A percentile compares a stretch with the other conserved stretches of the same genome.
Conservation (phyloP, 805 yeast species). For the Metschnikowia kofuensis region DNA sequence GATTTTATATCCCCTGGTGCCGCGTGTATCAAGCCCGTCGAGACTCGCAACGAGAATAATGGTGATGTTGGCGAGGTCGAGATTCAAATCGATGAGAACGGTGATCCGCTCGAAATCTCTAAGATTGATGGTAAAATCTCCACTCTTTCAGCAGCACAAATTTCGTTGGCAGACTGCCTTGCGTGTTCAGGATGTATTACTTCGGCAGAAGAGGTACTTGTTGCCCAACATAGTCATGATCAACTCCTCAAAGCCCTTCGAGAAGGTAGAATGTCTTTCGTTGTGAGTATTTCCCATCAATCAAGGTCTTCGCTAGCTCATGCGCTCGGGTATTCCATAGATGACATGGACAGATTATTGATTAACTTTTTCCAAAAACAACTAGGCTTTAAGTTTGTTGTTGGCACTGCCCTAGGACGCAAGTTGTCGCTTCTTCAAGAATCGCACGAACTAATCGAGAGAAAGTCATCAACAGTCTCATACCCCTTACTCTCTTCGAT, state of each 20-base stretch:
- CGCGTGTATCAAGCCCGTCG: conserved; percentile 90
- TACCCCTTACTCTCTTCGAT: conserved; percentile 64
- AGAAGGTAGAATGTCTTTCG: conserved; percentile 41
- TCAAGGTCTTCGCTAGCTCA: conserved; percentile 77
- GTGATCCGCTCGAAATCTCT: conserved; percentile 67
- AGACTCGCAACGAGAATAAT: conserved; percentile 30
- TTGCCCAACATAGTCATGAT: conserved; percentile 85
- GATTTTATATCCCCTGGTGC: conserved; percentile 93
- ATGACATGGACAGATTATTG: conserved; percentile 59
- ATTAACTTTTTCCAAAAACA: conserved; percentile 53
- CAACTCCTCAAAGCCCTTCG: conserved; percentile 65
- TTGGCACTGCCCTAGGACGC: conserved; percentile 84
- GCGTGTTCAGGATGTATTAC: conserved; percentile 98
- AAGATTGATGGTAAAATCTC: conserved; percentile 52
- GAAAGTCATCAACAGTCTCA: conserved; percentile 26
- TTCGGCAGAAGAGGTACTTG: conserved; percentile 91
- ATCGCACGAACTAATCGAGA: conserved; percentile 42
- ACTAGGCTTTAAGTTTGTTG: conserved; percentile 69
- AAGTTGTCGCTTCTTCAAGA: conserved; percentile 53
- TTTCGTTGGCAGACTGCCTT: conserved; percentile 85
- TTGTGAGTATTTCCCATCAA: conserved; percentile 82
- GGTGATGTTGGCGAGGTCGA: conserved; percentile 30
- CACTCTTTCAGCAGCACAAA: conserved; percentile 73
- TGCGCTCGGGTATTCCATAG: conserved; percentile 54
- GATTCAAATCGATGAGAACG: conserved; percentile 56